These are phyloP conservation scores for Hypericum androsaemum DNA, from an alignment of 345 rosid species.

Conservation along the genomic window DNA sequence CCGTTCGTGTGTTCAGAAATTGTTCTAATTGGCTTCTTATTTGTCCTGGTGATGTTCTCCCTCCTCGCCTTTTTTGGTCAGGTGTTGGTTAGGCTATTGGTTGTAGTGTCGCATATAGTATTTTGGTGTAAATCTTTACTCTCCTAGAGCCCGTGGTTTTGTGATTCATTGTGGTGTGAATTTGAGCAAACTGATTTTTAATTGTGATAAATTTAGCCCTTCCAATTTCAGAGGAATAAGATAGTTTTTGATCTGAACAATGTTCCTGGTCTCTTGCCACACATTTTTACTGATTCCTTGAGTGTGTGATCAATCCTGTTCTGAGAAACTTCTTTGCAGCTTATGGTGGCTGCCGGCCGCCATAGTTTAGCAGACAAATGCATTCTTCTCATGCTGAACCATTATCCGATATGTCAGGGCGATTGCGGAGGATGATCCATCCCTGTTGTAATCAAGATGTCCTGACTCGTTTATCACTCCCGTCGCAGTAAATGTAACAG, in stretches of 20 bases:
- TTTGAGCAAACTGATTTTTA: constrained; percentile 29
- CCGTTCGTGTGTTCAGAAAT: constrained; percentile 31
- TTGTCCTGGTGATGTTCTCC: constrained; percentile 21
- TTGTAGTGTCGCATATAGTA: constrained; percentile 32
- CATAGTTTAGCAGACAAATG: too few species aligned
- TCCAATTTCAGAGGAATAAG: constrained; percentile 38
- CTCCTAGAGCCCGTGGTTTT: constrained; percentile 25
- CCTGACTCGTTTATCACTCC: too few species aligned
- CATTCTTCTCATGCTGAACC: too few species aligned
- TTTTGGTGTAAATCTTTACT: constrained; percentile 25
- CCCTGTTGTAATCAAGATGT: too few species aligned
- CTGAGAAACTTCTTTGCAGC: too few species aligned
- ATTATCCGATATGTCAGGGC: too few species aligned
- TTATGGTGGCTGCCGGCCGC: too few species aligned
- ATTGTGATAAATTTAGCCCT: constrained; percentile 38
- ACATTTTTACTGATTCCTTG: too few species aligned
- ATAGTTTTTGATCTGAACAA: background rate
- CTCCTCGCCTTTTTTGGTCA: constrained; percentile 17
- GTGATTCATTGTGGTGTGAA: constrained; percentile 45
- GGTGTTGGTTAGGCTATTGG: constrained; percentile 14
- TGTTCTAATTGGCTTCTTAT: constrained; percentile 32
- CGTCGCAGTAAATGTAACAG: too few species aligned
- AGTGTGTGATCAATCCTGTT: too few species aligned
- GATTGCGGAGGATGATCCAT: too few species aligned
- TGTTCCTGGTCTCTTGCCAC: too few species aligned